Conservation (phyloP, 495 filamentous ascomycete species). For the Hapsidospora chrysogenum region DNA sequence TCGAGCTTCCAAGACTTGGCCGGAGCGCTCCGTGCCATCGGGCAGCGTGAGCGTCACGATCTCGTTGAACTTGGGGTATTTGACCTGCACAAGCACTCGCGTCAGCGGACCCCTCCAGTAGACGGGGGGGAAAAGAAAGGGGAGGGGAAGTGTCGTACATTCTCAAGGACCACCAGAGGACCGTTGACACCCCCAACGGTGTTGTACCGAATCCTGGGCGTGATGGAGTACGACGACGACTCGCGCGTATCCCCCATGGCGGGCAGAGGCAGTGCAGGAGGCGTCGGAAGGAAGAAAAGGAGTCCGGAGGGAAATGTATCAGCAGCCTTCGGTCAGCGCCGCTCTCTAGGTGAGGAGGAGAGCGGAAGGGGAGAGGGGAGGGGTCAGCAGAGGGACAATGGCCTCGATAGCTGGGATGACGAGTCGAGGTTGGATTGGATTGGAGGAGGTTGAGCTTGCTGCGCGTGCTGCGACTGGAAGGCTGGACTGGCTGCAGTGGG, state of each 20-base stretch:
- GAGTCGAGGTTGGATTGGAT: background rate
- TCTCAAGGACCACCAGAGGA: slow-evolving; percentile 89
- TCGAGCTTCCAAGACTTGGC: slow-evolving; percentile 94
- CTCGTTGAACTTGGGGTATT: slow-evolving; percentile 94
- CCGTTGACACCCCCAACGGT: slow-evolving; percentile 97
- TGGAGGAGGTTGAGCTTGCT: background rate
- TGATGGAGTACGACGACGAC: slow-evolving; percentile 50
- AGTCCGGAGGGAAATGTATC: background rate
- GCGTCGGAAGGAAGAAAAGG: background rate
- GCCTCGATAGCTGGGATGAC: background rate
- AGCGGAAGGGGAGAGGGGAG: background rate
- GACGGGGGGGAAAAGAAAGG: background rate
- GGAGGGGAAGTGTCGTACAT: slow-evolving; percentile 38
- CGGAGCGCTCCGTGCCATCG: slow-evolving; percentile 84
- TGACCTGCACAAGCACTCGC: slow-evolving; percentile 41
- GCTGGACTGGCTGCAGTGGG: background rate
- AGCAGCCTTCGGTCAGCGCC: no score
- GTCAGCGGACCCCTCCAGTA: background rate
- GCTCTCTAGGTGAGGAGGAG: background rate
- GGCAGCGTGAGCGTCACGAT: slow-evolving; percentile 92
- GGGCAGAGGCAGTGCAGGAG: background rate
- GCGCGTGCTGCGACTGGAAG: background rate
- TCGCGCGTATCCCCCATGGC: slow-evolving; percentile 67
- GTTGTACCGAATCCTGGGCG: slow-evolving; percentile 88
- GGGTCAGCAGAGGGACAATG: background rate